phyloP scores from a whole-genome alignment of 768 basidiomycete species.

The Termitomyces sp. region DNA sequence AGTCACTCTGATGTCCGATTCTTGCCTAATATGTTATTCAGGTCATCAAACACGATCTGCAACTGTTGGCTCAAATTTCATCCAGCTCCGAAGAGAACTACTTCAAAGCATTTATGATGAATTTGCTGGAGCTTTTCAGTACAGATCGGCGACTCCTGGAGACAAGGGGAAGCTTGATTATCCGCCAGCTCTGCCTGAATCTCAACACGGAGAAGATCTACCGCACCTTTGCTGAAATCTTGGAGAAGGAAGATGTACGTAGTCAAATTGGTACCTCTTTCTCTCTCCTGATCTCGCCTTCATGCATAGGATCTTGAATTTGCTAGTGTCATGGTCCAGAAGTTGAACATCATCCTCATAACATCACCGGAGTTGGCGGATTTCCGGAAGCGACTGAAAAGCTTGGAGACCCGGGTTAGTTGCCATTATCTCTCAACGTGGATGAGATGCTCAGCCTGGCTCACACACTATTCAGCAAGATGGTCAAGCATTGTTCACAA shows the following conservation, averaged over 20 bases:
- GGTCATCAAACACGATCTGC: slow-evolving; percentile 96
- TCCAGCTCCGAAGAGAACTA: slow-evolving; percentile 94
- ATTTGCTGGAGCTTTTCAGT: slow-evolving; percentile 90
- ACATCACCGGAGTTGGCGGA: slow-evolving; percentile 96
- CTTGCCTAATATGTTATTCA: slow-evolving; percentile 19
- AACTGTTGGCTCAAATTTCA: slow-evolving; percentile 94
- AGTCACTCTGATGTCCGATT: neutral
- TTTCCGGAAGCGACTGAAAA: slow-evolving; percentile 90
- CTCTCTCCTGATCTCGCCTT: neutral
- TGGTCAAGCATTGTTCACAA: slow-evolving; percentile 92
- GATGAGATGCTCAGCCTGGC: neutral
- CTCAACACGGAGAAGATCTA: slow-evolving; percentile 96
- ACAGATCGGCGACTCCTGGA: slow-evolving; percentile 90
- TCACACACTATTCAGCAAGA: slow-evolving; percentile 62
- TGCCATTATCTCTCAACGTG: neutral
- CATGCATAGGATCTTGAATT: slow-evolving; percentile 85
- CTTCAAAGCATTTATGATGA: slow-evolving; percentile 94
- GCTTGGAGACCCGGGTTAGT: slow-evolving; percentile 84
- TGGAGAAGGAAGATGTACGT: slow-evolving; percentile 95
- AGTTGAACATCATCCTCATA: slow-evolving; percentile 93
- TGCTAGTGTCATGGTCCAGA: slow-evolving; percentile 96
- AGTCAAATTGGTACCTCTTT: neutral
- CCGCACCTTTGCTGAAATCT: slow-evolving; percentile 90
- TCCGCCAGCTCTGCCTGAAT: slow-evolving; percentile 90
- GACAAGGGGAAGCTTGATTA: slow-evolving; percentile 90